Conservation (phyloP, 331 rosid genomes). For the Erythrophleum ivorense region DNA sequence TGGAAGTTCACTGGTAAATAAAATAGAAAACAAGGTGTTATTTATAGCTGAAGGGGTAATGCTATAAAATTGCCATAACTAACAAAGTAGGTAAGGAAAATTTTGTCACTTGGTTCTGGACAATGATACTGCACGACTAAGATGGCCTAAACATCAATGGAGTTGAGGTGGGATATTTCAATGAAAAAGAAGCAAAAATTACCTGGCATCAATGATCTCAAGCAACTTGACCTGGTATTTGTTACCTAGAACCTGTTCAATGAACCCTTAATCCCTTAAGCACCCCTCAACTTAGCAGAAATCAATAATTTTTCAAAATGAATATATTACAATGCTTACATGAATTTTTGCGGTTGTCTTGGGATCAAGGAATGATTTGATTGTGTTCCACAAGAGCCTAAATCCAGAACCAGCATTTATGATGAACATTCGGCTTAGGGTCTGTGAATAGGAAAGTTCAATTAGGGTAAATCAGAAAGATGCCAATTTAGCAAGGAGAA, state of each 20-base stretch:
- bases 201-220: slow-evolving; percentile 94
- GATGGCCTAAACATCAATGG: not conserved
- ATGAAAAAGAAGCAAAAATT: slow-evolving; percentile 26
- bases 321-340: slow-evolving; percentile 50
- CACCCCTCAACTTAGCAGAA: slow-evolving; percentile 28
- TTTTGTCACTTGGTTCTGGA: not conserved
- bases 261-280: slow-evolving; percentile 37
- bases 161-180: slow-evolving; percentile 2
- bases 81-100: slow-evolving; percentile 16
- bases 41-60: slow-evolving; percentile 1
- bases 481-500: slow-evolving; percentile 12
- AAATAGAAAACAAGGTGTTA: slow-evolving; percentile 18
- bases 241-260: slow-evolving; percentile 85
- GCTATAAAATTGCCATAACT: not conserved
- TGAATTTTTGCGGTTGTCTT: slow-evolving; percentile 91
- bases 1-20: slow-evolving; percentile 81
- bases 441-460: slow-evolving; percentile 47
- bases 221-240: slow-evolving; percentile 96
- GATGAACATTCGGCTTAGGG: slow-evolving; percentile 95
- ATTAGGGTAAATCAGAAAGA: slow-evolving; percentile 28
- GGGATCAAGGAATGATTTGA: slow-evolving; percentile 95
- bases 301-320: not conserved
- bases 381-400: slow-evolving; percentile 91
- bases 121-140: slow-evolving; percentile 17
- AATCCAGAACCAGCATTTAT: slow-evolving; percentile 99